Evolutionary conservation across 2,329 filamentous ascomycete genomes (phyloP), one percentile per base, ranked within the genome.

Genomic region (Botrytis hyacinthi): DNA sequence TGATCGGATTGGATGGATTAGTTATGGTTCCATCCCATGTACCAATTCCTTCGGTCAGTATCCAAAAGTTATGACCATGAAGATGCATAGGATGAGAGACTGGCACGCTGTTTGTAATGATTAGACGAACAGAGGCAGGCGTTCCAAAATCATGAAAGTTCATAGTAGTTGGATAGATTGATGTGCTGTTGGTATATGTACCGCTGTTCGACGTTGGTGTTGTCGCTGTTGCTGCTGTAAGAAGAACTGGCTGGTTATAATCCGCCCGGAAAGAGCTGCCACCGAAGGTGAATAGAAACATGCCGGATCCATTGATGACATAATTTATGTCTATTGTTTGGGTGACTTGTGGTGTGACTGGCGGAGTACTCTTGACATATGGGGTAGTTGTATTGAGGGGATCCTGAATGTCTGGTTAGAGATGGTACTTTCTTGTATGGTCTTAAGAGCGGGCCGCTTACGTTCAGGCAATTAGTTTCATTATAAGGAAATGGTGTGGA

Each of bases 21-120:
- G 77, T 77, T 60, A 85, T 78, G 26, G 73, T 70, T 10, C 76
- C 77, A 29, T 78, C 75, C 62, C 73, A 79, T 9, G 76, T 77
- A 20, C 82, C 76, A 77, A 83, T 76, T 76, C 93, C 93, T 74
- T 80, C 78, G 6, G 78, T 79, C 2, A 81, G 73, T 29, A 89
- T 83, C 81, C 93, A 92, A 83, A 94, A 94, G 76, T 88, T 84
- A 81, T 94, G 92, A 0, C 92, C 92, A 83, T 96, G 94, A 1
- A 97, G 82, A 81, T 92, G 90, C 83, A 91, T 90, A 0, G 90
- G 93, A 78, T 94, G 92, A 1, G 22, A 59, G 57, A 59, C 57
- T 35, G 16, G 89, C 90, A 60, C 93, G 84, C 74, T 86, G 80
- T 77, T 95, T 92, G 65, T 89, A 85, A 79, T 94, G 95, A 90